phyloP scores from a whole-genome alignment of 441 rosid species.

The Gossypium gossypioides region DNA sequence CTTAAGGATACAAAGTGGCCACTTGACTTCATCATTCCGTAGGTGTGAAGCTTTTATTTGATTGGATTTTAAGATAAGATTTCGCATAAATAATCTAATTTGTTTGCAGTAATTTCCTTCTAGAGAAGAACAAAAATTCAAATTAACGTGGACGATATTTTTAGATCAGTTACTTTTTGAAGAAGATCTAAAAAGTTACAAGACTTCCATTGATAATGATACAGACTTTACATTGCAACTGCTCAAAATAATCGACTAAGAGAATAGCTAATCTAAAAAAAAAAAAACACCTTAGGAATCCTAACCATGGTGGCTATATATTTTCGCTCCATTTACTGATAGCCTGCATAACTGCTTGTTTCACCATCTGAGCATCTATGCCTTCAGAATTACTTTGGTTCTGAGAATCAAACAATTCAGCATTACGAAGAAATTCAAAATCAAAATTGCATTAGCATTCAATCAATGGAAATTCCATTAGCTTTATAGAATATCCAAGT shows the following conservation, averaged over 20 bases:
- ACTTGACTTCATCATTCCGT: background rate
- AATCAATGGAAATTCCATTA: background rate
- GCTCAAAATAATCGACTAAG: background rate
- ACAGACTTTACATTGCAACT: background rate
- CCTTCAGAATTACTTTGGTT: slow-evolving; percentile 20
- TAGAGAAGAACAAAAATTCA: too few relatives aligned
- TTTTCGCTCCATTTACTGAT: slow-evolving; percentile 27
- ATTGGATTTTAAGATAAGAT: too few relatives aligned
- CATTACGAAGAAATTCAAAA: background rate
- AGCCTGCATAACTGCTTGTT: slow-evolving; percentile 34
- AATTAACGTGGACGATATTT: too few relatives aligned
- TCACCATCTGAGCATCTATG: slow-evolving; percentile 35
- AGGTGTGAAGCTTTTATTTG: too few relatives aligned
- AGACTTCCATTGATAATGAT: background rate
- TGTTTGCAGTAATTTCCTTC: too few relatives aligned
- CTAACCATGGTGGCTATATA: background rate
- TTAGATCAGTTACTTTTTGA: background rate
- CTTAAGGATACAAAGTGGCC: background rate
- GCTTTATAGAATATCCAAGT: background rate
- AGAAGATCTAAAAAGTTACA: background rate
- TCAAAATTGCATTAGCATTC: background rate
- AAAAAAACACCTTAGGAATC: background rate
- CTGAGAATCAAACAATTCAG: background rate
- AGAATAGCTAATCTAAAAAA: background rate
- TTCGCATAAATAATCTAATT: too few relatives aligned